These are phyloP conservation scores for Lactarius pseudohatsudake DNA, from an alignment of 768 basidiomycete genomes.

Conservation along the genomic window DNA sequence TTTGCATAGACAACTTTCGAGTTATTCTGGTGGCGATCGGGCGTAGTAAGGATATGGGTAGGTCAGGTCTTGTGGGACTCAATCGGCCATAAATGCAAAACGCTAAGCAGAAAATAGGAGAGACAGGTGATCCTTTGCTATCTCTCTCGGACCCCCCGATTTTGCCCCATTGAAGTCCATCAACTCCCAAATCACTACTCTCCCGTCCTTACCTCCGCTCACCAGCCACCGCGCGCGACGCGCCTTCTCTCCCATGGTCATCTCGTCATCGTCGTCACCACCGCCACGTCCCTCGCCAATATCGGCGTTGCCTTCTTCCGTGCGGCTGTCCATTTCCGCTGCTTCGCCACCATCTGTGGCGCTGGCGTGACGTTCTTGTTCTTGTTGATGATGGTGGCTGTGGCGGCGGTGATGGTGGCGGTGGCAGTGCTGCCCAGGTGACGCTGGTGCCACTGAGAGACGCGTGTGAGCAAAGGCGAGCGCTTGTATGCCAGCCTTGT, in stretches of 20 bases:
- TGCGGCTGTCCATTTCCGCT: not conserved
- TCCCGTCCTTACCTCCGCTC: slow-evolving; percentile 28
- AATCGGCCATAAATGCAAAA: not conserved
- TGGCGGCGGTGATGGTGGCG: not conserved
- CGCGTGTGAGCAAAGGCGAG: slow-evolving; percentile 60
- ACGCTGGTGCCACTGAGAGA: not conserved
- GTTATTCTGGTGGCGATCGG: not conserved
- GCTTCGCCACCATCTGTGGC: not conserved
- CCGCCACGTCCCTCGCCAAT: not conserved
- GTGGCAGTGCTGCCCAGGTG: not conserved
- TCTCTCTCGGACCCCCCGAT: not conserved
- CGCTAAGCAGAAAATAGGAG: not conserved
- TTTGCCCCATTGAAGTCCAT: slow-evolving; percentile 21
- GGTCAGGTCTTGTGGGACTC: not conserved
- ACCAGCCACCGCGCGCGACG: slow-evolving; percentile 28
- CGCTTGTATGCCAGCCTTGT: slow-evolving; percentile 74
- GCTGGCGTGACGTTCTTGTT: not conserved
- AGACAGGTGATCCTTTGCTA: not conserved
- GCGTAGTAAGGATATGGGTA: no score
- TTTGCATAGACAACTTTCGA: not conserved
- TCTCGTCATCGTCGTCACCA: slow-evolving; percentile 13
- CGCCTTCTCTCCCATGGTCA: slow-evolving; percentile 23
- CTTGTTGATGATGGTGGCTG: not conserved
- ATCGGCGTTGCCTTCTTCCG: slow-evolving; percentile 3
- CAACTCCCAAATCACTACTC: slow-evolving; percentile 28